Percentiles rank a stretch among this genome's conserved stretches.
Evolutionary conservation across 2,329 filamentous ascomycete genomes (phyloP).

Genomic region (Chaetothyriales sp.): DNA sequence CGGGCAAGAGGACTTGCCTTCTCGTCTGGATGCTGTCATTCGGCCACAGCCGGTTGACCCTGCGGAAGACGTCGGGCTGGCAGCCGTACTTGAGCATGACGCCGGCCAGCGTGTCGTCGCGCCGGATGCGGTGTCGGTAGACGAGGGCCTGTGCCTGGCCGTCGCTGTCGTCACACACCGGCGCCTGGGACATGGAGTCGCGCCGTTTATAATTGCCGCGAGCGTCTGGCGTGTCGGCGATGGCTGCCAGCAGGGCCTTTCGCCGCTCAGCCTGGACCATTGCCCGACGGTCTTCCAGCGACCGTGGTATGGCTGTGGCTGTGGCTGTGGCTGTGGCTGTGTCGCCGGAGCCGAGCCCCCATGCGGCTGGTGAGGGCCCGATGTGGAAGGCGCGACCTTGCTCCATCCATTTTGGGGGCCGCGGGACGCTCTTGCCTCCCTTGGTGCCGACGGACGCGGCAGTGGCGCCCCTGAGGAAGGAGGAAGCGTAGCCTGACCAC

Average conservation of each 20-base stretch:
- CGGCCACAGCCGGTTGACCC: conserved; percentile 87
- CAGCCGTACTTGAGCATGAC: conserved; percentile 85
- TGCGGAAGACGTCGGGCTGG: conserved; percentile 65
- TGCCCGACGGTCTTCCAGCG: conserved; percentile 32
- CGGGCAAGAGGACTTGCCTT: conserved; percentile 67
- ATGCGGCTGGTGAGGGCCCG: not conserved
- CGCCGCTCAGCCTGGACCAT: conserved; percentile 36
- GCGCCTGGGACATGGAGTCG: conserved; percentile 28
- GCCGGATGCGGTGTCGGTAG: conserved; percentile 76
- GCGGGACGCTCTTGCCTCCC: conserved; percentile 5
- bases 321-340: not conserved
- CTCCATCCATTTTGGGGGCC: conserved; percentile 12
- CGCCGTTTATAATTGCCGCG: conserved; percentile 32
- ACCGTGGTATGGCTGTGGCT: conserved; percentile 21
- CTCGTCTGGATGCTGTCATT: conserved; percentile 80
- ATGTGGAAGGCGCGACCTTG: conserved; percentile 16
- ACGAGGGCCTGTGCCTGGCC: conserved; percentile 60
- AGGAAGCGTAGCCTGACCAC: conserved; percentile 35
- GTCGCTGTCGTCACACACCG: conserved; percentile 20
- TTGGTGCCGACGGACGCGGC: conserved; percentile 20
- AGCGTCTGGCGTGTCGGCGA: conserved; percentile 25
- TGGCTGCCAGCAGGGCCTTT: conserved; percentile 32
- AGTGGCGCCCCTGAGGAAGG: conserved; percentile 31
- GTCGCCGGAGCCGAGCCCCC: not conserved
- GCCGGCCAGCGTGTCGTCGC: conserved; percentile 76